Conservation (phyloP, 2,329 filamentous ascomycete genomes). For the Thielaviopsis cerberus region DNA sequence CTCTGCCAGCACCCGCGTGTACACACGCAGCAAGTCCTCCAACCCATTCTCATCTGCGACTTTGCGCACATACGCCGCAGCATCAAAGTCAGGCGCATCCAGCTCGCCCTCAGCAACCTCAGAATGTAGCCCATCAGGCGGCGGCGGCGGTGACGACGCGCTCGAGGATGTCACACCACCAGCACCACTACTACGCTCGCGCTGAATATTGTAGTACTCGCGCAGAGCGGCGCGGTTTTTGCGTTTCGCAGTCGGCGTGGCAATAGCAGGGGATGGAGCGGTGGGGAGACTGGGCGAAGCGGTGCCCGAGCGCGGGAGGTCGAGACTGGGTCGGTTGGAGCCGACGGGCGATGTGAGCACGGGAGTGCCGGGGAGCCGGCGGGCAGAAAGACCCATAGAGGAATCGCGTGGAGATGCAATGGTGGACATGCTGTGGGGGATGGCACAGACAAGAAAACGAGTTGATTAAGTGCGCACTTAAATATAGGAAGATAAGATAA, state of each 20-base stretch:
- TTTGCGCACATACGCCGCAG: conserved; percentile 45
- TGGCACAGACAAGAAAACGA: too few relatives aligned
- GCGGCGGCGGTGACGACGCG: conserved; percentile 23
- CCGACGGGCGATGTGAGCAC: conserved; percentile 40
- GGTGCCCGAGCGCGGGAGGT: conserved; percentile 41
- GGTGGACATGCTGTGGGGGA: conserved; percentile 35
- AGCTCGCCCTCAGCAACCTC: conserved; percentile 52
- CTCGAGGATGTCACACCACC: conserved; percentile 14
- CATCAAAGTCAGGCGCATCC: conserved; percentile 54
- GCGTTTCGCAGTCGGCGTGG: conserved; percentile 24
- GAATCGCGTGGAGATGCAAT: conserved; percentile 45
- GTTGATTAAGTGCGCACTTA: too few relatives aligned
- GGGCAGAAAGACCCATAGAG: conserved; percentile 24
- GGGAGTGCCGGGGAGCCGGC: conserved; percentile 32
- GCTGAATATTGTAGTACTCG: conserved; percentile 73
- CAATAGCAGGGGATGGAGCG: conserved; percentile 15
- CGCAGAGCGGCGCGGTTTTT: conserved; percentile 72
- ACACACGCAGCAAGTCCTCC: conserved; percentile 49
- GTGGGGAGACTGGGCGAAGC: conserved; percentile 26
- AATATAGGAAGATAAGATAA: neutral
- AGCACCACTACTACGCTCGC: conserved; percentile 15
- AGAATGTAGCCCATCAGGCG: conserved; percentile 19
- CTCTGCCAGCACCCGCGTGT: conserved; percentile 57
- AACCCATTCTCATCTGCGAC: conserved; percentile 45
- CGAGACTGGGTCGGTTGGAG: conserved; percentile 57